phyloP scores from a whole-genome alignment of 129 eudicot species.

The Mikania micrantha region DNA sequence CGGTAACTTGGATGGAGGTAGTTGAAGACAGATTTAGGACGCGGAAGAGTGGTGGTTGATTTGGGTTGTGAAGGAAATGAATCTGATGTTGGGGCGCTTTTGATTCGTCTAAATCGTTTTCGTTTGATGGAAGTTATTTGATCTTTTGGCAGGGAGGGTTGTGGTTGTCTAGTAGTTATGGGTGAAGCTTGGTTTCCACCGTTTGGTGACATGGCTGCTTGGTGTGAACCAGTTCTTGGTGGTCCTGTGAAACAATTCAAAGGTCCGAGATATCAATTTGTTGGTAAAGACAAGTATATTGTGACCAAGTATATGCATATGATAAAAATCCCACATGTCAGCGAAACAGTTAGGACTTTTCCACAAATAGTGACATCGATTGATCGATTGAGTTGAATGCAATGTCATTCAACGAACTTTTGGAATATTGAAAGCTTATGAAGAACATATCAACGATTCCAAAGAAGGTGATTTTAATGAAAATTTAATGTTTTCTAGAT shows the following conservation, averaged over 20 bases:
- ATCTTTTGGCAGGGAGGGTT: conserved; percentile 11
- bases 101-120: conserved; percentile 57
- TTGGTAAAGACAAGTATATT: background rate
- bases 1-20: conserved; percentile 57
- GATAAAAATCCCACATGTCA: too few relatives aligned
- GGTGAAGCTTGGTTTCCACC: background rate
- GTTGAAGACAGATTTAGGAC: conserved; percentile 29
- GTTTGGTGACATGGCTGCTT: conserved; percentile 8
- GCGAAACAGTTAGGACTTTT: too few relatives aligned
- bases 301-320: background rate
- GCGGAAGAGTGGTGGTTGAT: conserved; percentile 11
- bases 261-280: background rate
- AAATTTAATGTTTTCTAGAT: too few relatives aligned
- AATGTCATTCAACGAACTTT: too few relatives aligned
- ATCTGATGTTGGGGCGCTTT: conserved; percentile 66
- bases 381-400: too few relatives aligned
- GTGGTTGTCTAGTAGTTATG: background rate
- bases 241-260: background rate
- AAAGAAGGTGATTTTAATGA: too few relatives aligned
- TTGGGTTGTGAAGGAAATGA: conserved; percentile 33
- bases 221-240: background rate
- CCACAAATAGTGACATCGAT: too few relatives aligned
- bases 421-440: too few relatives aligned
- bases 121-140: conserved; percentile 32
- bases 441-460: too few relatives aligned